Percentiles rank a stretch among this genome's conserved stretches.
Evolutionary conservation across 306 rosid genomes (phyloP).

Genomic region (Vigna reflexopilosa): DNA sequence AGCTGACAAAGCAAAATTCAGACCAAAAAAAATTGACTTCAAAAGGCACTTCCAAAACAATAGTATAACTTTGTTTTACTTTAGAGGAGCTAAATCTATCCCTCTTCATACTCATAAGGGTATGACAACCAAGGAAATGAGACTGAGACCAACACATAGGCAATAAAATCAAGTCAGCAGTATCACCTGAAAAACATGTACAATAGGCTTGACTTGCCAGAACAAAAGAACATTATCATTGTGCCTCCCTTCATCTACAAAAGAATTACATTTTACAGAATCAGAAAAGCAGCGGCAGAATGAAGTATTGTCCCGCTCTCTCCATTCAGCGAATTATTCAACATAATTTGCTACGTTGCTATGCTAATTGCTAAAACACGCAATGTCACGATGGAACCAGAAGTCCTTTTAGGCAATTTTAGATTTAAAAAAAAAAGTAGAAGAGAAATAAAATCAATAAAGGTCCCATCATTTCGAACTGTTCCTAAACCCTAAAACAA

Average conservation of each 20-base stretch:
- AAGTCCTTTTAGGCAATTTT: slow-evolving; percentile 9
- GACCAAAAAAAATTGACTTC: background rate
- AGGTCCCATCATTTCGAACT: background rate
- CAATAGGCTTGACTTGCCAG: slow-evolving; percentile 98
- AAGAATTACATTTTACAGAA: slow-evolving; percentile 13
- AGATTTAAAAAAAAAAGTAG: background rate
- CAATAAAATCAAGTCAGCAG: slow-evolving; percentile 19
- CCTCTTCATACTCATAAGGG: slow-evolving; percentile 4
- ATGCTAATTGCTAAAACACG: background rate
- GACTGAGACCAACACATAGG: background rate
- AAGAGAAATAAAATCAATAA: background rate
- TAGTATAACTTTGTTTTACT: background rate
- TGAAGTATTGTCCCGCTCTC: background rate
- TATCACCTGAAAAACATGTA: slow-evolving; percentile 92
- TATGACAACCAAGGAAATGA: slow-evolving; percentile 9
- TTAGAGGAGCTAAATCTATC: background rate
- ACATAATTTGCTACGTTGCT: background rate
- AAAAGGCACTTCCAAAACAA: background rate
- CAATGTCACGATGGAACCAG: background rate
- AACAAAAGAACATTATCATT: slow-evolving; percentile 81
- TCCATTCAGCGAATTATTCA: background rate
- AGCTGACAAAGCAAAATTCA: slow-evolving; percentile 67
- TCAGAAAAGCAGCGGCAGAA: slow-evolving; percentile 29
- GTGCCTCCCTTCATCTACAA: slow-evolving; percentile 76
- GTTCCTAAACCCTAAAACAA: slow-evolving; percentile 8